A percentile compares a stretch with the other conserved stretches of the same genome.
Conservation (phyloP, 306 rosid genomes). For the Macrotyloma uniflorum region DNA sequence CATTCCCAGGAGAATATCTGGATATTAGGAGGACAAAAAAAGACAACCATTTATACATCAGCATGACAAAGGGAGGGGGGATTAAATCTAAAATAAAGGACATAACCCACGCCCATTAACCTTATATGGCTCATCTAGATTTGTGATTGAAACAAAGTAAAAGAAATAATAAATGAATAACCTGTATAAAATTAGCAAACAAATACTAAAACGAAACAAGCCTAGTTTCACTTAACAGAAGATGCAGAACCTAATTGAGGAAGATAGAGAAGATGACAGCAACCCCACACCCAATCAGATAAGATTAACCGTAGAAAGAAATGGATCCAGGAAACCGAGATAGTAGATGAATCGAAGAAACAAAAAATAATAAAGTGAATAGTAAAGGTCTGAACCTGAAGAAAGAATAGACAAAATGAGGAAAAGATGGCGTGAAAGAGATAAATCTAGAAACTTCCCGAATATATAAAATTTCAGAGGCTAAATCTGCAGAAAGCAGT, state of each 20-base stretch:
- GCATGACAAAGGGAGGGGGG: constrained; percentile 19
- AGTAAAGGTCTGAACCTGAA: constrained; percentile 26
- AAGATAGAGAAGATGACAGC: not conserved
- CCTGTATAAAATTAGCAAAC: not conserved
- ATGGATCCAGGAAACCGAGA: constrained; percentile 16
- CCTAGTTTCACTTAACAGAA: constrained; percentile 1
- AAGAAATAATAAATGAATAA: not conserved
- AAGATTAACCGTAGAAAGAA: constrained; percentile 19
- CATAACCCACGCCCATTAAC: not conserved
- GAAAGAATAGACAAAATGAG: constrained; percentile 34
- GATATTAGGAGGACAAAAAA: constrained; percentile 21
- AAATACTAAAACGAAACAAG: constrained; percentile 30
- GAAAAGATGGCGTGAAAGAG: constrained; percentile 38
- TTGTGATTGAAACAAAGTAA: not conserved
- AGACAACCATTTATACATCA: constrained; percentile 25
- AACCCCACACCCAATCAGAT: constrained; percentile 22
- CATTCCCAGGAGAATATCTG: constrained; percentile 25
- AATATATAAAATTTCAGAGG: constrained; percentile 27
- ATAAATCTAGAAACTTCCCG: constrained; percentile 48
- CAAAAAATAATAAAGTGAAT: constrained; percentile 15
- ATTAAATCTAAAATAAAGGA: constrained; percentile 27
- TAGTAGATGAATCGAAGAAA: constrained; percentile 10
- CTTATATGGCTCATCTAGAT: constrained; percentile 33
- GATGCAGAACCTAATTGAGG: constrained; percentile 30
- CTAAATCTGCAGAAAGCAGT: constrained; percentile 35